These are phyloP conservation scores for Selenicereus undatus DNA, from an alignment of 148 eudicot species.

Conservation along the genomic window DNA sequence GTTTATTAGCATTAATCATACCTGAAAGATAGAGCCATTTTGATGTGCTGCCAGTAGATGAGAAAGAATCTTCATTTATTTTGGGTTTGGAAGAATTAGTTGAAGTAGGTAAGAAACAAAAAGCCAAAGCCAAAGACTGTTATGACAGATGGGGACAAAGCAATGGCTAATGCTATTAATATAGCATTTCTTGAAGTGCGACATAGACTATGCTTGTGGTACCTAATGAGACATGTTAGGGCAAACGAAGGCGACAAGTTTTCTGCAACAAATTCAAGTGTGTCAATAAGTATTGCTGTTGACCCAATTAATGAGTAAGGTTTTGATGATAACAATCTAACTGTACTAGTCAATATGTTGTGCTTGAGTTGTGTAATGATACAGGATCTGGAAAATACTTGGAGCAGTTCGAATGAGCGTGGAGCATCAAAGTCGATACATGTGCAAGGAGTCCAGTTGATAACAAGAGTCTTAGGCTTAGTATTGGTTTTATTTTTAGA, in stretches of 20 bases:
- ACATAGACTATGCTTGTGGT: background rate
- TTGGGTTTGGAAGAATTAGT: background rate
- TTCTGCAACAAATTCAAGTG: background rate
- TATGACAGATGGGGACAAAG: background rate
- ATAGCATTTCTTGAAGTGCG: background rate
- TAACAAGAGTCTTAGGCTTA: too few relatives aligned
- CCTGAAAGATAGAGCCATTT: background rate
- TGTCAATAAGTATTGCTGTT: background rate
- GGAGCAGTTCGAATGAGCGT: too few relatives aligned
- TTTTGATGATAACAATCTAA: too few relatives aligned
- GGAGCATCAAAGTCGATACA: too few relatives aligned
- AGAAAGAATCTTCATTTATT: background rate
- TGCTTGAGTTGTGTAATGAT: too few relatives aligned
- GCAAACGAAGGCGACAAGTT: background rate
- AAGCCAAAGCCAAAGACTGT: background rate
- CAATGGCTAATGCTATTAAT: background rate
- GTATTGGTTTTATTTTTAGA: too few relatives aligned
- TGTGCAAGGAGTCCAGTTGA: too few relatives aligned
- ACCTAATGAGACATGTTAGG: background rate
- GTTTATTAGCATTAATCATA: background rate
- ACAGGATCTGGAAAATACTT: too few relatives aligned
- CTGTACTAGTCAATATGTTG: too few relatives aligned
- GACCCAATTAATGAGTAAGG: too few relatives aligned
- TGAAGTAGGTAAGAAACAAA: background rate
- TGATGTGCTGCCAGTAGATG: background rate